A percentile compares a stretch with the other conserved stretches of the same genome.
Conservation (phyloP, 176 grass and related monocot genomes). For the Themeda triandra region DNA sequence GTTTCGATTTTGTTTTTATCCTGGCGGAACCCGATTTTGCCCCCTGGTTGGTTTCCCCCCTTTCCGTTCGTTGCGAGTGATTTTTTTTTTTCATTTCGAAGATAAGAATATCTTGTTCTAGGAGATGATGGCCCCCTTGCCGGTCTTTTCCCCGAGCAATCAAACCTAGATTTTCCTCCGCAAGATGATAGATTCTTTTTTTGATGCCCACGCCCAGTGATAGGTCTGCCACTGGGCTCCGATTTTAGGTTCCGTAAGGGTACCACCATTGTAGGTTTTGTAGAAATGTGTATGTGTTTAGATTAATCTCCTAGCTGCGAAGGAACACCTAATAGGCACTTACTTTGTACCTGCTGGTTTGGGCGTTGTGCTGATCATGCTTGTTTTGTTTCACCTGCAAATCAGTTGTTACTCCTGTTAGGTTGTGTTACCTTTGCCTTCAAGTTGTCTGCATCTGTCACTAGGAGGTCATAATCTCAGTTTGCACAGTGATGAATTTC, state of each 20-base stretch:
- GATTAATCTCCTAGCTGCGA: neutral
- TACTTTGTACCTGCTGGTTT: neutral
- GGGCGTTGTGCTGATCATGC: neutral
- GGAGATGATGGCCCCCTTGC: neutral
- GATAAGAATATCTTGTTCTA: neutral
- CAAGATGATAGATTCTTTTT: neutral
- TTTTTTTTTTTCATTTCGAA: no score
- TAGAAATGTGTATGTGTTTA: neutral
- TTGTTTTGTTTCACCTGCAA: neutral
- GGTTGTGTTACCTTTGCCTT: neutral
- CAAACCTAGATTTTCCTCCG: neutral
- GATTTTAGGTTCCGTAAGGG: neutral
- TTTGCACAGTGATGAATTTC: neutral
- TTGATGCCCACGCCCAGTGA: neutral
- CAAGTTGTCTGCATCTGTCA: neutral
- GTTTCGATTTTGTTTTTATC: neutral
- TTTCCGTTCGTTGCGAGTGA: no score
- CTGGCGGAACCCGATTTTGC: no score
- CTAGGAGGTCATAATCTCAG: neutral
- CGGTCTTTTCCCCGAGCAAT: neutral
- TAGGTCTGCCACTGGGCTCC: neutral
- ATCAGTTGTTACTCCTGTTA: neutral
- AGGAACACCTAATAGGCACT: neutral
- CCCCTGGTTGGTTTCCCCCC: neutral
- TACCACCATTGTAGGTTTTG: neutral